phyloP scores from a whole-genome alignment of 768 basidiomycete genomes.

The Suillus luteus region DNA sequence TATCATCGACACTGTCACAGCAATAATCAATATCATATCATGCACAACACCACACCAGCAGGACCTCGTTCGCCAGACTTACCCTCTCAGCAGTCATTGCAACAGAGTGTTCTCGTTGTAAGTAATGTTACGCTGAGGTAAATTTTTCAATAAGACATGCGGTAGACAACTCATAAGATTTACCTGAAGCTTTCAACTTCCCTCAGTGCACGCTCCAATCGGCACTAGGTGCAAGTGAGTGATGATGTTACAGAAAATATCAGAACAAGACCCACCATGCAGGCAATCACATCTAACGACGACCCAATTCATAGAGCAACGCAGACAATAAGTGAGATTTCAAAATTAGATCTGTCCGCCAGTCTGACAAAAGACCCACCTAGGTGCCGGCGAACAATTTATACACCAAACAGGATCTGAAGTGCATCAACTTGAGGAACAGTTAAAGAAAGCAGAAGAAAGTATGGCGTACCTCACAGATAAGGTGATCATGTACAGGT shows the following conservation, averaged over 20 bases:
- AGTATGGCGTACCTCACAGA: background rate
- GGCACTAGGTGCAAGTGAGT: conserved; percentile 2
- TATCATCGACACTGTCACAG: background rate
- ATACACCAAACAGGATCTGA: background rate
- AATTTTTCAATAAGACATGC: background rate
- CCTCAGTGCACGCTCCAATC: background rate
- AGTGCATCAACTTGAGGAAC: background rate
- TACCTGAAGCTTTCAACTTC: background rate
- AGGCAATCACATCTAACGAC: background rate
- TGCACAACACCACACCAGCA: background rate
- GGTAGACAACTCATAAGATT: background rate
- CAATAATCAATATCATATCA: background rate
- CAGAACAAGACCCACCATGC: background rate
- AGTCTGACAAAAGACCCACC: background rate
- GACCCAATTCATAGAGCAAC: background rate
- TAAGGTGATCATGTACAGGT: background rate
- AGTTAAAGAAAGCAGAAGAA: background rate
- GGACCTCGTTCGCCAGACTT: background rate
- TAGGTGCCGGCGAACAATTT: background rate
- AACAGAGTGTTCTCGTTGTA: background rate
- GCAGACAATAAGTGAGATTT: background rate
- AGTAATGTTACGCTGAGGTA: background rate
- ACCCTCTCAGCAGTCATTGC: background rate
- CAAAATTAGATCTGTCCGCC: background rate
- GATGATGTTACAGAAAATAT: background rate